phyloP scores from a whole-genome alignment of 345 rosid genomes.

The Acer negundo region DNA sequence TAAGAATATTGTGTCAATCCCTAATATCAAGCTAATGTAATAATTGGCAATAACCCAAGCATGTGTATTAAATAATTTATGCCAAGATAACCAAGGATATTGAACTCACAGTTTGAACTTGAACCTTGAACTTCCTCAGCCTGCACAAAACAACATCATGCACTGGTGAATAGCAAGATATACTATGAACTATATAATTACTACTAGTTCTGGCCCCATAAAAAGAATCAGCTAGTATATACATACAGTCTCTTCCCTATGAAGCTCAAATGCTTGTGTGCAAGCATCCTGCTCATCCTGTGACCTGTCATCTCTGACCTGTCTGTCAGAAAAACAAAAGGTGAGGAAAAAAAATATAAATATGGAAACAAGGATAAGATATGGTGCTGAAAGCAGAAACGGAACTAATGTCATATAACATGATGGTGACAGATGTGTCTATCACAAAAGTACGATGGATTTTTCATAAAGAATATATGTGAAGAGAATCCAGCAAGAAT shows the following conservation, averaged over 20 bases:
- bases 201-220: slow-evolving; percentile 11
- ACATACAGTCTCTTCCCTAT: slow-evolving; percentile 45
- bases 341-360: not conserved
- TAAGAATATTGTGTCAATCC: not conserved
- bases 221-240: slow-evolving; percentile 20
- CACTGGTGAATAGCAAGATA: slow-evolving; percentile 13
- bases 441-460: not conserved
- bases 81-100: slow-evolving; percentile 20
- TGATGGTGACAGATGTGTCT: not conserved
- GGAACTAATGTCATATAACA: not conserved
- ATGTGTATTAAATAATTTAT: slow-evolving; percentile 1
- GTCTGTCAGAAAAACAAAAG: slow-evolving; percentile 54
- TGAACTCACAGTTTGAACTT: slow-evolving; percentile 49
- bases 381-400: slow-evolving; percentile 3
- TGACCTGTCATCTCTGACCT: slow-evolving; percentile 37
- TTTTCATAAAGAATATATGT: slow-evolving; percentile 3
- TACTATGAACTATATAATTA: not conserved
- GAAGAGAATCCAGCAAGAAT: not conserved
- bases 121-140: slow-evolving; percentile 48
- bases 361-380: not conserved
- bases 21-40: slow-evolving; percentile 4
- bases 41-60: not conserved
- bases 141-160: slow-evolving; percentile 42
- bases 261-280: slow-evolving; percentile 30
- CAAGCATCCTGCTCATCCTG: slow-evolving; percentile 30